Evolutionary conservation across 2,329 filamentous ascomycete species (phyloP), one percentile per base, ranked within the genome.

Genomic region (Beauveria asiatica): DNA sequence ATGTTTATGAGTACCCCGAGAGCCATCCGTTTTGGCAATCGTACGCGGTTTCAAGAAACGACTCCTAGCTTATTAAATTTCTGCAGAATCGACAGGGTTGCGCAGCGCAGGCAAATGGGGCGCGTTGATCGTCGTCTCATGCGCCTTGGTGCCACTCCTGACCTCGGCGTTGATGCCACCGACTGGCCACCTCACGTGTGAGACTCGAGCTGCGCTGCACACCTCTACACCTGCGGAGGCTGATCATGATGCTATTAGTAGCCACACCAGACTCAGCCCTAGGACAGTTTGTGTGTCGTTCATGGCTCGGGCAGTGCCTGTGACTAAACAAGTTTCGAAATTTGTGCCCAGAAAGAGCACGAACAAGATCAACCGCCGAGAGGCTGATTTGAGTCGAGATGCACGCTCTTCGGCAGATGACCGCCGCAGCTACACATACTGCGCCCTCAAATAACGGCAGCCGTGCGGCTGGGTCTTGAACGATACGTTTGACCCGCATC

Each of bases 171-270:
- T 46, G 48, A 16, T 46, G 39, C 27, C 46, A 41, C n/a, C 41
- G 57, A 44, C 57, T 53, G 39, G 48, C 19, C 19, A 25, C 9
- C 39, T 59, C 57, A 59, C 48, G 57, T 59, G 57, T 50, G 25
- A 46, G n/a, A 13, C n/a, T 37, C 25, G 37, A 17, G 25, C 48
- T 59, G 57, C 57, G 25, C 41, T 25, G 39, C 25, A 3, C 9
- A 37, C 21, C 21, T 42, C 27, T 41, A 25, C 30, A 16, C 3
- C 30, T 21, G 27, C 44, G 10, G 23, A 27, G 3, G 19, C 13
- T 49, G 19, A 21, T 16, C 16, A 30, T 37, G 54, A 49, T 27
- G 54, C 30, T 17, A 41, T 42, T 33, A 27, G 19, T n/a, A 41
- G 44, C 30, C 45, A 49, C 30, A 25, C 17, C 16, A 21, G 13